Conservation (phyloP, 2,329 filamentous ascomycete species). For the Sclerotinia subarctica region DNA sequence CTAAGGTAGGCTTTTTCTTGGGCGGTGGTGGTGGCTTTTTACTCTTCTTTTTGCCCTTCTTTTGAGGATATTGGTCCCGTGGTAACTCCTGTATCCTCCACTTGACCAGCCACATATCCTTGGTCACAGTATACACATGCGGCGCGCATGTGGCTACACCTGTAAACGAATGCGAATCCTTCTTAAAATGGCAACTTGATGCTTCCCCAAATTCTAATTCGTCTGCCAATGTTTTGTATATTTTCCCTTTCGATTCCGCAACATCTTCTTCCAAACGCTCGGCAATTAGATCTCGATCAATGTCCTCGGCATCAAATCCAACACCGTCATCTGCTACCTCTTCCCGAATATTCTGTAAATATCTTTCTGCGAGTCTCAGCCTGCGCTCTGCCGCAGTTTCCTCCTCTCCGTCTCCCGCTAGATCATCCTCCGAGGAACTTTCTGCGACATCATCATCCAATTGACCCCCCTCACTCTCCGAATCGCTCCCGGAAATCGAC, state of each 20-base stretch:
- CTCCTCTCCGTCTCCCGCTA: slow-evolving; percentile 59
- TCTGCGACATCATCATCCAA: slow-evolving; percentile 51
- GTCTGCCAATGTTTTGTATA: slow-evolving; percentile 76
- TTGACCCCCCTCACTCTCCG: slow-evolving; percentile 60
- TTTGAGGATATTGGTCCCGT: slow-evolving; percentile 56
- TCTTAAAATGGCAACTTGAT: slow-evolving; percentile 69
- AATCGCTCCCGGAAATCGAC: slow-evolving; percentile 83
- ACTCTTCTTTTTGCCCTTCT: slow-evolving; percentile 49
- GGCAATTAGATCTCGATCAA: slow-evolving; percentile 89
- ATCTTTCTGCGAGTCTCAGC: slow-evolving; percentile 82
- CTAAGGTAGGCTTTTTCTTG: slow-evolving; percentile 59
- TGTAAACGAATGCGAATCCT: slow-evolving; percentile 74
- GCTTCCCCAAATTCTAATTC: slow-evolving; percentile 68
- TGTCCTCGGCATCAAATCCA: slow-evolving; percentile 90
- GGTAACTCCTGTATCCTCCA: slow-evolving; percentile 76
- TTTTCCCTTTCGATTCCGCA: slow-evolving; percentile 82
- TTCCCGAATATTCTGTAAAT: slow-evolving; percentile 83
- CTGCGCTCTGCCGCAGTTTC: slow-evolving; percentile 90
- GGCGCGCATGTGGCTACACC: slow-evolving; percentile 75
- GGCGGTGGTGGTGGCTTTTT: slow-evolving; percentile 58
- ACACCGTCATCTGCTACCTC: slow-evolving; percentile 67
- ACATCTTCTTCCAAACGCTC: slow-evolving; percentile 89
- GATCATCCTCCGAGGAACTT: slow-evolving; percentile 52
- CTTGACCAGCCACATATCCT: slow-evolving; percentile 80
- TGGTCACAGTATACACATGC: slow-evolving; percentile 83